Base-by-base conservation (phyloP, 768 basidiomycete genomes). In the Lyophyllum decastes region DNA sequence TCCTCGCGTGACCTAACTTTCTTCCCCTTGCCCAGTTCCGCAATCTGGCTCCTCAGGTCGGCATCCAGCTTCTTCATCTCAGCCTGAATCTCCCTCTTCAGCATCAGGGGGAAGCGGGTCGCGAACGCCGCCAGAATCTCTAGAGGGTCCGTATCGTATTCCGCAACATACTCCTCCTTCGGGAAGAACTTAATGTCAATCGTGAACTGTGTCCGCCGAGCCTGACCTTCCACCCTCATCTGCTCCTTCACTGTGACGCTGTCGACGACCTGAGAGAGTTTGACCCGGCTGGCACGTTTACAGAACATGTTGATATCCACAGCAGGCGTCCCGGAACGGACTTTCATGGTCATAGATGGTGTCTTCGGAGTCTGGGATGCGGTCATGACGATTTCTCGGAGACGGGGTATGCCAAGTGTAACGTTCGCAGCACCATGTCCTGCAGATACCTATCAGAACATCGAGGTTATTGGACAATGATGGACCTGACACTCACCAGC, bases 361-460 rank as follows among this genome's bases (percentile, higher is more conserved):
- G 97, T 99, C 72, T 94, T 96, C 50, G 95, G 96, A 63, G 94
- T 90, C 64, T 85, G 85, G 5, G 96, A 95, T 6, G 97, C 97
- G 0, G 96, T 98, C 95, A 98, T 98, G 65, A 99, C 93, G 67
- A 99, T 97, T 77, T 99, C 97, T 72, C 96, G 89, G 7, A 99
- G 80, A 68, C 97, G 96, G 40, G 97, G 97, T 65, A 99, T 99
- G 83, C 97, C 97, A 44, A 99, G 83, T 0, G 97, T 99, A 59
- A 99, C 97, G 71, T 99, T 99, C 41, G 97, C 97, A 58, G 97
- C 97, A 74, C 97, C 96, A 68, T 98, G 97, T 61, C 96, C 94
- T 95, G 63, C 34, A 24, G n/a, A n/a, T 35, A 30, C 62, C 27
- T 46, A 49, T 43, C 38, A 40, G 17, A 61, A 54, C n/a, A 33